A percentile compares a stretch with the other conserved stretches of the same genome.
Conservation (phyloP, 2,329 filamentous ascomycete species). For the Trichoderma citrinoviride region DNA sequence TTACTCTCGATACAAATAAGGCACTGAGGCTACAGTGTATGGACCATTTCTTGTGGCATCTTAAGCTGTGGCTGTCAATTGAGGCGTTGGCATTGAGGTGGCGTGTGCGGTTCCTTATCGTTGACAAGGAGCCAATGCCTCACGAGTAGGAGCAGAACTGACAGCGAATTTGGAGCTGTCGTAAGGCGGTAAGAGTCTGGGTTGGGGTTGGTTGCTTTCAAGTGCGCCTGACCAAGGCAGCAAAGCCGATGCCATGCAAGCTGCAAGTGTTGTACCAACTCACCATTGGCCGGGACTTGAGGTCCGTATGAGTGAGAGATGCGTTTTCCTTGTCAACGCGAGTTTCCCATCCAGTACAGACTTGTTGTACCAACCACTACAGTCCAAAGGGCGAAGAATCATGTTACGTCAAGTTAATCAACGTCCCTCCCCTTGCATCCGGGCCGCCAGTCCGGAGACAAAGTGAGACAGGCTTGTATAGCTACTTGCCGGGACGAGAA, state of each 20-base stretch:
- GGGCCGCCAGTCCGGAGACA: not conserved
- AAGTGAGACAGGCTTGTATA: not conserved
- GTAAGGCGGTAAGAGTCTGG: not conserved
- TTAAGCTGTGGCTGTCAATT: no score
- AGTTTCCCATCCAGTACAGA: not conserved
- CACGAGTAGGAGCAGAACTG: not conserved
- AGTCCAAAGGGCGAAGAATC: not conserved
- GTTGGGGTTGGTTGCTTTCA: not conserved
- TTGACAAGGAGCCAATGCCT: not conserved
- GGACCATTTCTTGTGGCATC: not conserved
- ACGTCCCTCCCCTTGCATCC: not conserved
- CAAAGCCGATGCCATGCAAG: not conserved
- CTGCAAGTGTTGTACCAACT: not conserved
- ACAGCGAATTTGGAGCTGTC: not conserved
- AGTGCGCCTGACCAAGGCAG: not conserved
- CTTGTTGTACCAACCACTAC: not conserved
- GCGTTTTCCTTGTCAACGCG: not conserved
- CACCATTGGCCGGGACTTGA: not conserved
- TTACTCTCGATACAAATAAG: not conserved
- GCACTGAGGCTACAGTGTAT: not conserved
- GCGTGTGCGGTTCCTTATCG: no score
- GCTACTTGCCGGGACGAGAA: not conserved
- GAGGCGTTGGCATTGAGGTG: not conserved
- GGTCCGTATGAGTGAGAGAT: not conserved
- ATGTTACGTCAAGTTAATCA: not conserved